A percentile compares a stretch with the other conserved stretches of the same genome.
Evolutionary conservation across 1,284 basidiomycete species (phyloP).

Genomic region (Ceratobasidium sp.): DNA sequence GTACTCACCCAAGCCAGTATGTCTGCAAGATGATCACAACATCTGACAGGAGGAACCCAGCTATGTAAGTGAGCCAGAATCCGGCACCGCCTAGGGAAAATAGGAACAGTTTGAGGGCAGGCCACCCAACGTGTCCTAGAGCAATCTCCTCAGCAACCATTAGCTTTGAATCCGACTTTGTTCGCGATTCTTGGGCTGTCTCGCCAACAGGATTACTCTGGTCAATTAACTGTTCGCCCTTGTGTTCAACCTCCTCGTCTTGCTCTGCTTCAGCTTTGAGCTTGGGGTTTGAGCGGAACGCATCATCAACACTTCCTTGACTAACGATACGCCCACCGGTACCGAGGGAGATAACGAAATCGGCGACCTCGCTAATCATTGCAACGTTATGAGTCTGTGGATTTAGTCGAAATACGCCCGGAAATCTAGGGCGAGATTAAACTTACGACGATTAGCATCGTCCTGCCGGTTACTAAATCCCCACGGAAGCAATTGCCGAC

Average conservation of each 20-base stretch:
- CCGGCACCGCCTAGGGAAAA: constrained; percentile 50
- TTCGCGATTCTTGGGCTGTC: constrained; percentile 33
- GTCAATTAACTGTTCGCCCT: constrained; percentile 38
- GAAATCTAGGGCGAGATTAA: background rate
- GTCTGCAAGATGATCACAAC: background rate
- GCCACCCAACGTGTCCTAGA: constrained; percentile 49
- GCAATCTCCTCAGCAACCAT: constrained; percentile 52
- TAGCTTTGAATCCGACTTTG: constrained; percentile 43
- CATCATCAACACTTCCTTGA: constrained; percentile 12
- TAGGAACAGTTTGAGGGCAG: constrained; percentile 2
- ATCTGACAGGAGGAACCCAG: background rate
- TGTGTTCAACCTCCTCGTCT: constrained; percentile 38
- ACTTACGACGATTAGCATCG: constrained; percentile 50
- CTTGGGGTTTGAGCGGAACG: constrained; percentile 42
- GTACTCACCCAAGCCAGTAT: constrained; percentile 19
- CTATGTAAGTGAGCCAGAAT: constrained; percentile 47
- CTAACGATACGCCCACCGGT: constrained; percentile 40
- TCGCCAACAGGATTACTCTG: background rate
- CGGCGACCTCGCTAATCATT: constrained; percentile 49
- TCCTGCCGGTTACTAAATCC: constrained; percentile 51
- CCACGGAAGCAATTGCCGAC: constrained; percentile 52
- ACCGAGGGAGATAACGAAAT: constrained; percentile 49
- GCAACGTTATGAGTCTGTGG: constrained; percentile 50
- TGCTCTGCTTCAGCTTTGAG: constrained; percentile 35
- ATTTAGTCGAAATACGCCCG: background rate